phyloP scores from a whole-genome alignment of 2,329 filamentous ascomycete species.

The Aspergillus sp. region DNA sequence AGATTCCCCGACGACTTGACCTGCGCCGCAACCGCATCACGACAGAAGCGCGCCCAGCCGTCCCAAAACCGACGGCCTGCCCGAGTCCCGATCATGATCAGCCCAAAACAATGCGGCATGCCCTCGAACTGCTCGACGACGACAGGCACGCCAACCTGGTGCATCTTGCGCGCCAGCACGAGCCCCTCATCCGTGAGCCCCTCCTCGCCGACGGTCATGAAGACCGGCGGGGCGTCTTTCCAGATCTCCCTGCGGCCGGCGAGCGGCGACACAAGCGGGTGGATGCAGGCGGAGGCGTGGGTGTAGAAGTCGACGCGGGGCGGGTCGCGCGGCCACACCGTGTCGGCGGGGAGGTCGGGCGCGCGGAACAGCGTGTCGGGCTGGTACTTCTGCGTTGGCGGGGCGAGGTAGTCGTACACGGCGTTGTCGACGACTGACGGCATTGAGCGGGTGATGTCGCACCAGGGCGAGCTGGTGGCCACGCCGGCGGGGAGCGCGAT shows the following conservation, averaged over 20 bases:
- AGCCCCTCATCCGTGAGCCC: conserved; percentile 40
- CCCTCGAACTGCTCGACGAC: conserved; percentile 44
- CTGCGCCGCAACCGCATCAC: conserved; percentile 28
- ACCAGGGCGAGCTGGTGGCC: conserved; percentile 40
- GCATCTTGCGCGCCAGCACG: conserved; percentile 39
- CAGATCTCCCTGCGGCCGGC: conserved; percentile 35
- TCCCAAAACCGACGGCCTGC: conserved; percentile 53
- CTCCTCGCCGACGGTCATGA: conserved; percentile 42
- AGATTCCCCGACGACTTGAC: conserved; percentile 28
- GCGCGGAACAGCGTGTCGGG: conserved; percentile 17
- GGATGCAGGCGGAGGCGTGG: conserved; percentile 35
- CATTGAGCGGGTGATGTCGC: conserved; percentile 42
- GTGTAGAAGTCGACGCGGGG: conserved; percentile 44
- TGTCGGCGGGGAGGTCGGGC: conserved; percentile 31
- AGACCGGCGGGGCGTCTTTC: conserved; percentile 41
- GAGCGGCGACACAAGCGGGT: conserved; percentile 43
- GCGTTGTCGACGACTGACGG: conserved; percentile 38
- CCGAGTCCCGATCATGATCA: conserved; percentile 51
- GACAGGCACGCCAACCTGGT: conserved; percentile 35
- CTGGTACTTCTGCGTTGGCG: conserved; percentile 24
- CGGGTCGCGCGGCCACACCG: conserved; percentile 39
- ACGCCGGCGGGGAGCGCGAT: conserved; percentile 42
- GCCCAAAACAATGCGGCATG: conserved; percentile 52
- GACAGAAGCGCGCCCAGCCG: conserved; percentile 55
- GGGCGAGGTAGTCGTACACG: conserved; percentile 39